Evolutionary conservation across 2,329 filamentous ascomycete species (phyloP), one percentile per base, ranked within the genome.

Genomic region (Thermoascus crustaceus): DNA sequence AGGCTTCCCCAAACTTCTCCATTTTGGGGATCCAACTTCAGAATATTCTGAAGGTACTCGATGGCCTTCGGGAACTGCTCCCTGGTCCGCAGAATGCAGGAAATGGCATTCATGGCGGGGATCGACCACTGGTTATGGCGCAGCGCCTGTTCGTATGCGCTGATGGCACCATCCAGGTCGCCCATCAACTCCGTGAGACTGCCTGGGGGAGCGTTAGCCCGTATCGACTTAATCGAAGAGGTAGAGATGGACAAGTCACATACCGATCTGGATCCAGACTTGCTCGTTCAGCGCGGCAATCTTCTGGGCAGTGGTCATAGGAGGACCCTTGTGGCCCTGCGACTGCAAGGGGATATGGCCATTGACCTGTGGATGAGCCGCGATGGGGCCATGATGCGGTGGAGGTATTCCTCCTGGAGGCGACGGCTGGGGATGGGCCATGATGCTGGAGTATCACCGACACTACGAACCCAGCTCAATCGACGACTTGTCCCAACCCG

Each of bases 1-100:
- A 96, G 72, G 57, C 87, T 94, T 31, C 89, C 89, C 91, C 89
- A 96, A 29, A 91, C 87, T 61, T 96, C 91, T 40, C 91, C 91
- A 56, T 94, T 95, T 47, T 78, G 81, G 22, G 72, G 75, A 47
- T 98, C 91, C 17, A 96, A 71, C 64, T 94, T 93, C 35, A 95
- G 67, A 40, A 96, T 94, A 42, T 81, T 84, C 52, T 91, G 81
- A 35, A 96, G 73, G 57, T 89, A 96, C 54, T 96, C 89, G 34
- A 95, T 83, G 1, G 91, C 91, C 56, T 91, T 91, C 29, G 84
- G 81, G 51, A 94, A 98, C 29, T 94, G 85, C 59, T 96, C 91
- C 54, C 88, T 85, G 23, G 84, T 88, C 48, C 93, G 80, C 41
- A 95, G 72, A 42, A 96, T 91, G 58, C 85, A 78, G 40, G 88